Evolutionary conservation across 1,284 basidiomycete genomes (phyloP), one percentile per base, ranked within the genome.

Genomic region (Caloboletus firmus): DNA sequence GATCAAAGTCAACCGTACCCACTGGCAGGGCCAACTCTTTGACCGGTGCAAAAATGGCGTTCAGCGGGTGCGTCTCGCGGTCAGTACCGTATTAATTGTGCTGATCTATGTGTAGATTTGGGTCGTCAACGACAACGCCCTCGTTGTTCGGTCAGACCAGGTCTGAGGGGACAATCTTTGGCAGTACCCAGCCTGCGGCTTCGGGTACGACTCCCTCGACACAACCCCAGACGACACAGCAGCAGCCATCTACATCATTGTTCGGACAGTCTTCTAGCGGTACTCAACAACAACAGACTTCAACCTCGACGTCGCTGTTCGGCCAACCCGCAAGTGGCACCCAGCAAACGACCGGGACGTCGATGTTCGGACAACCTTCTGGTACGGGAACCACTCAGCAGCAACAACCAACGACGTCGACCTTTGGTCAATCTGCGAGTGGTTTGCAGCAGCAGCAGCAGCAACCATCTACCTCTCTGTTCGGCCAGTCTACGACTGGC

Each of bases 71-170:
- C 11, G 63, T 64, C 24, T 50, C 18, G 11, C n/a, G 15, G 12
- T 52, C 39, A 26, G 8, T 40, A 4, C 45, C 7, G 34, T 7
- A 6, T 51, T 8, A 12, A 18, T 45, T 30, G 31, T 5, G 51
- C 55, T 67, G 36, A 69, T 50, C 0, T 10, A 10, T 11, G 8
- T 24, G 13, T 28, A 66, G 67, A 32, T 49, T 58, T 26, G 55
- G 56, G 37, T 59, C 66, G 32, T 65, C 60, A 9, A 35, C 65
- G 17, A 44, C 56, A 32, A 55, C 54, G 18, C 59, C 63, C 52
- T 65, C 72, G 26, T 52, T 74, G 31, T 77, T 77, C 51, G 70
- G 76, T 3, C 69, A 72, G 55, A 59, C 36, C 32, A 72, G 67
- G 49, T 59, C 68, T 2, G 26, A 62, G 34, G 63, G 62, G 41